Percentiles rank a stretch among this genome's conserved stretches.
Conservation (phyloP, 2,329 filamentous ascomycete genomes). For the Pseudogymnoascus sp. region DNA sequence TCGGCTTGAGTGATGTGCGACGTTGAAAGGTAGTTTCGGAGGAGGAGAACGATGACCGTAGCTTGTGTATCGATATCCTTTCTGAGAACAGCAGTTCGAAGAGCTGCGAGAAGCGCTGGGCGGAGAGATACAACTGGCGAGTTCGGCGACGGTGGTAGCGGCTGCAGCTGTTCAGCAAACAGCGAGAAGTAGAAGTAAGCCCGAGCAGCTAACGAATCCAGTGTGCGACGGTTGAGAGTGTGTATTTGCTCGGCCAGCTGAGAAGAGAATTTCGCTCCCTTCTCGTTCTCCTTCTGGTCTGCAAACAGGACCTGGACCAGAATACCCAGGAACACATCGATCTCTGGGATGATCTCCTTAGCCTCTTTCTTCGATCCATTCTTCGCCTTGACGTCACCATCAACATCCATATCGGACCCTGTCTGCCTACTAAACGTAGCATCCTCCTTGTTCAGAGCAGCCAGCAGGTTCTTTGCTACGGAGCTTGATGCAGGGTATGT, state of each 20-base stretch:
- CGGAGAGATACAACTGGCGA: conserved; percentile 83
- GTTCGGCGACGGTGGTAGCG: conserved; percentile 80
- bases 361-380: conserved; percentile 54
- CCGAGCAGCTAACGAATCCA: conserved; percentile 89
- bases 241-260: conserved; percentile 80
- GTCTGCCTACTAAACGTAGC: conserved; percentile 54
- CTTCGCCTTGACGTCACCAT: conserved; percentile 54
- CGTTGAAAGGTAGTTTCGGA: conserved; percentile 92
- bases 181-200: conserved; percentile 98
- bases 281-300: conserved; percentile 74
- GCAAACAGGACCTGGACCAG: conserved; percentile 82
- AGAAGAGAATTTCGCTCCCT: conserved; percentile 77
- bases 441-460: conserved; percentile 61
- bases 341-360: conserved; percentile 78
- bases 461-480: conserved; percentile 64
- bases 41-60: conserved; percentile 85
- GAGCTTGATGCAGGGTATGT: conserved; percentile 61
- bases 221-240: conserved; percentile 81
- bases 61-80: conserved; percentile 98
- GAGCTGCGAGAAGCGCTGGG: conserved; percentile 75
- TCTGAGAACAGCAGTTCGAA: conserved; percentile 89
- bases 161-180: conserved; percentile 86
- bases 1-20: conserved; percentile 97
- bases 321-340: conserved; percentile 84
- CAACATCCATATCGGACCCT: conserved; percentile 66